A percentile compares a stretch with the other conserved stretches of the same genome.
These are phyloP conservation scores for Leucocoprinus leucothites DNA, from an alignment of 768 basidiomycete genomes.

Conservation along the genomic window DNA sequence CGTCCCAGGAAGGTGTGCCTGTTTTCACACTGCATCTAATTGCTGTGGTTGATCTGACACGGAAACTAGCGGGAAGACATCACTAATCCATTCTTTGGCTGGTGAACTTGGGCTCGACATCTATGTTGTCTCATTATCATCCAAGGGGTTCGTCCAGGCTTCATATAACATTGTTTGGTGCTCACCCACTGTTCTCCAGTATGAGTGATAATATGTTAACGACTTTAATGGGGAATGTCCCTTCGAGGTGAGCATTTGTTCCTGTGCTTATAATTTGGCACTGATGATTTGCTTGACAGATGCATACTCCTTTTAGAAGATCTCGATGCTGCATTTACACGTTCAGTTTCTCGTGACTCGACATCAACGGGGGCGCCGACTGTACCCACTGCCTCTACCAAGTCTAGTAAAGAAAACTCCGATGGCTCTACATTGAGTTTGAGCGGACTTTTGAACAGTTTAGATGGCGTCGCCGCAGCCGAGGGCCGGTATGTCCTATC, in stretches of 20 bases:
- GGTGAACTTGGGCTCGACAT: conserved; percentile 88
- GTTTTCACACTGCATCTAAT: conserved; percentile 16
- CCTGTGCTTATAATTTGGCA: conserved; percentile 11
- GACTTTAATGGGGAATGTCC: conserved; percentile 86
- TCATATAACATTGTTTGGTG: conserved; percentile 2
- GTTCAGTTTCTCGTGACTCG: conserved; percentile 79
- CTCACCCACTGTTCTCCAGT: conserved; percentile 34
- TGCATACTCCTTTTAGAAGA: conserved; percentile 94
- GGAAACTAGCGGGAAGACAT: conserved; percentile 71
- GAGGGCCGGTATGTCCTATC: conserved; percentile 69
- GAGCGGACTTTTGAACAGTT: conserved; percentile 81
- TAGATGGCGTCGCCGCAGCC: conserved; percentile 83
- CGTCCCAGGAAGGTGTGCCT: conserved; percentile 74
- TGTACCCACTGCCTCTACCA: conserved; percentile 35
- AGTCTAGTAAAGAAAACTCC: conserved; percentile 38
- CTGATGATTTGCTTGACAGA: conserved; percentile 35
- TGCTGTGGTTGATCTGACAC: conserved; percentile 5
- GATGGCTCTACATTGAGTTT: conserved; percentile 80
- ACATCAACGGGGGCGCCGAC: conserved; percentile 75
- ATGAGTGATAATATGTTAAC: conserved; percentile 91
- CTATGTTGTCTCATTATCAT: conserved; percentile 85
- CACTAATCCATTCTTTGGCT: conserved; percentile 80
- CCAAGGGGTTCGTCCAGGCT: conserved; percentile 63
- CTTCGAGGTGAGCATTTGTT: conserved; percentile 54
- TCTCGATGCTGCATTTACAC: conserved; percentile 89